Evolutionary conservation across 2,329 filamentous ascomycete genomes (phyloP).

Genomic region (Penicillium sp.): DNA sequence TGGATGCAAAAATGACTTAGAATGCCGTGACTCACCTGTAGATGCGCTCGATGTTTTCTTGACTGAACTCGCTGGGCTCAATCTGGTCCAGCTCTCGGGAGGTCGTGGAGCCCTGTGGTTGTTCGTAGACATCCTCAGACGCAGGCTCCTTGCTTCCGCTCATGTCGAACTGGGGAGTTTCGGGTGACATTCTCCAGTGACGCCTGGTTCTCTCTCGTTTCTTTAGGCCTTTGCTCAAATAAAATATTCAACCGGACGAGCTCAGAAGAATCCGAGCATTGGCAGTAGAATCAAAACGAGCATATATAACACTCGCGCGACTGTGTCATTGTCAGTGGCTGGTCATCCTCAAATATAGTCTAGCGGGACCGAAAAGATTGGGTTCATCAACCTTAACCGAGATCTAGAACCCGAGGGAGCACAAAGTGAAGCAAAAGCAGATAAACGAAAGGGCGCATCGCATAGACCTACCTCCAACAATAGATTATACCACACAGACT

Average conservation of each 20-base stretch:
- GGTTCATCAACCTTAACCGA: slow-evolving; percentile 4
- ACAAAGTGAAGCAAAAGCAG: background rate
- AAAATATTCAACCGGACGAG: background rate
- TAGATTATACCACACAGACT: background rate
- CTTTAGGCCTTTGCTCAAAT: background rate
- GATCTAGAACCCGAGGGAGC: slow-evolving; percentile 2
- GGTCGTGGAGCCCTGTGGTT: background rate
- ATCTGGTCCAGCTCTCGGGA: slow-evolving; percentile 13
- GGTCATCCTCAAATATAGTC: background rate
- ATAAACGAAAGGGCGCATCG: background rate
- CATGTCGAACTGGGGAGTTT: slow-evolving; percentile 4
- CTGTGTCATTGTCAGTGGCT: slow-evolving; percentile 27
- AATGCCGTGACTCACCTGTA: slow-evolving; percentile 28
- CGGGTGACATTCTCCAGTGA: slow-evolving; percentile 6
- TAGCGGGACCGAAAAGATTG: background rate
- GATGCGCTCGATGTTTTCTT: slow-evolving; percentile 37
- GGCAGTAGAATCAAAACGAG: background rate
- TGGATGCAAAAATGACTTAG: too few species aligned
- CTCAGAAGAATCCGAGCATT: background rate
- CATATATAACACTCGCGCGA: too few species aligned
- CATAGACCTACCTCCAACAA: slow-evolving; percentile 4
- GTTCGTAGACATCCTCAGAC: slow-evolving; percentile 13
- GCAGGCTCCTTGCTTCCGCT: slow-evolving; percentile 9
- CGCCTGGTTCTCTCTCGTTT: background rate
- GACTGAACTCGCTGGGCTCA: slow-evolving; percentile 28